Evolutionary conservation across 2,329 filamentous ascomycete genomes (phyloP), one percentile per base, ranked within the genome.

Genomic region (Chrysoporthe cubensis): DNA sequence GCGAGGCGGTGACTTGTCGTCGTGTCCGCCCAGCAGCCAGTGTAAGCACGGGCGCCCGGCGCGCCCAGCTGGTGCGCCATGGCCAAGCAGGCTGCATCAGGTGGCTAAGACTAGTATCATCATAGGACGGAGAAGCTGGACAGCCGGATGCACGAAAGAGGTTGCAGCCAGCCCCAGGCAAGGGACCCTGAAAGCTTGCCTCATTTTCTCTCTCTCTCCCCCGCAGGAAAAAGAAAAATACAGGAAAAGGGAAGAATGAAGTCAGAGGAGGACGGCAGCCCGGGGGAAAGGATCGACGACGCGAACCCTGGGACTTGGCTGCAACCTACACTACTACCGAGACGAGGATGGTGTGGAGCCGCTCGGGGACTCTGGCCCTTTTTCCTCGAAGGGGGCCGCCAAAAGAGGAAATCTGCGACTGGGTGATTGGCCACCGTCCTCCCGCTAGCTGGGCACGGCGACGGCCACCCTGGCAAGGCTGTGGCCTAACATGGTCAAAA

Each of bases 341-440:
- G 26, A 26, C 26, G 57, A 65, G n/a, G 48, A 46, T 50, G 65
- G 50, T 62, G 65, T 69, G 68, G 68, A 32, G 50, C 18, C 43
- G 13, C n/a, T 68, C 68, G 68, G 65, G 44, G 8, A 61, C 68
- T 63, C 44, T 69, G 58, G 68, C 68, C 59, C 18, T 56, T 4
- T 68, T 40, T n/a, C 40, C 44, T n/a, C 37, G n/a, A 37, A 18
- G 2, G 13, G 13, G 18, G 18, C 9, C 32, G 42, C 54, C 32
- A 7, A 56, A 69, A 65, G 2, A 37, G 62, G 65, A 32, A 44
- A 65, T 21, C 46, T 13, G 7, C 5, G 42, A 62, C 43, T 13
- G 18, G 3, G 4, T 50, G 59, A 60, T 64, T 66, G 61, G 61
- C 14, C 3, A 14, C 2, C 14, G 50, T 21, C 37, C 3, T n/a